Evolutionary conservation across 441 rosid genomes (phyloP), one percentile per base, ranked within the genome.

Genomic region (Adansonia rubrostipa): DNA sequence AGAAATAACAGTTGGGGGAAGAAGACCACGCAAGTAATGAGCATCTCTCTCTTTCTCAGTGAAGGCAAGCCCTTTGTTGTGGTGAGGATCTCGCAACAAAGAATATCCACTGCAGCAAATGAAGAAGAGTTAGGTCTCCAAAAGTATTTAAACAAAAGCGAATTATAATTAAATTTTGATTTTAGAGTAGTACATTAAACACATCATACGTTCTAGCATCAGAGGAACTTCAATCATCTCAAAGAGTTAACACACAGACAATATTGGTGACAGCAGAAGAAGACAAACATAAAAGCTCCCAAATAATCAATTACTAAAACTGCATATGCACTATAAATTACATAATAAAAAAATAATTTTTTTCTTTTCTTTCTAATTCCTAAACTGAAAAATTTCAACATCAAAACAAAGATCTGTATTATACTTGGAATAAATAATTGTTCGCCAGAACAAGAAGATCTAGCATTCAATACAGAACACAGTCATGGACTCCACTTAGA

Each of bases 61-160:
- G 87, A 95, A 93, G 80, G 96, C 96, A 77, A 92, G 93, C 71
- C 99, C 98, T 75, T 93, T 95, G 85, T 95, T 93, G 88, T 92
- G 95, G 80, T 77, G 98, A 8, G 99, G 98, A 80, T 95, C 95
- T 64, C 99, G 85, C 90, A 95, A 74, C 93, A 93, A 87, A 9
- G 90, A 82, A 81, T 92, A 93, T 13, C 99, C 99, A 81, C 99
- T 93, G 85, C 77, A 83, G 47, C 60, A 73, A 22, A 65, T 3
- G 20, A 50, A 6, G 11, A 53, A 10, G 28, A 9, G 19, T 75
- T 22, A 48, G 24, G 42, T 17, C 51, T 53, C 33, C 2, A 4
- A 20, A 20, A 58, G 63, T 7, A 58, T 58, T 28, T 28, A 19
- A 20, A 14, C 54, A 5, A 64, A 62, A 28, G 44, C 14, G 28